Evolutionary conservation across 23 red algal species (phyloP), one percentile per base, ranked within the genome.

Genomic region (Cyanidiococcus yangmingshanensis): DNA sequence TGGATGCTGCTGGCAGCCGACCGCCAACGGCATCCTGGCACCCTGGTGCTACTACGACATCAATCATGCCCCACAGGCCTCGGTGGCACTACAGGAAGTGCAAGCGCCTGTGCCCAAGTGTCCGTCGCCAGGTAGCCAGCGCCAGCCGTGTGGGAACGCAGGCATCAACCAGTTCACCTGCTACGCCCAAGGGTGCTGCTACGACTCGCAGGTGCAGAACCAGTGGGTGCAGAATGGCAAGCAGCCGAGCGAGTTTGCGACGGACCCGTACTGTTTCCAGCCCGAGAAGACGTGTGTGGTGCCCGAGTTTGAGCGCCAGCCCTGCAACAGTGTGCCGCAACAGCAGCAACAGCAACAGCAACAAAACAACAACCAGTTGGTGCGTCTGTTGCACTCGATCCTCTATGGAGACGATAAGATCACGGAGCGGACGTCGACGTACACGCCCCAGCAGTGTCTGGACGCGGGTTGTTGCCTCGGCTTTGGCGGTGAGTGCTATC

Each of bases 131-230:
- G 63, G 32, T 3, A 12, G 16, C 12, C 21, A 25, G n/a, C 63
- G 63, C 63, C 63, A 71, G 63, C 63, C 63, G 27, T 71, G 63
- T 29, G 63, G 63, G 16, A 7, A 71, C n/a, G n/a, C 63, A 29
- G 63, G 63, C 27, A 71, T 71, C 63, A 71, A 71, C 63, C 63
- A 35, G n/a, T 71, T 71, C 27, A 71, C 63, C 63, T 71, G 63
- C 63, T 35, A 32, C 27, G 21, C 63, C 63, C 63, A 71, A 29
- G 63, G 63, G 3, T 71, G 63, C 63, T 71, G 63, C 63, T 71
- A 71, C 63, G 63, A 71, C 63, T 25, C 63, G n/a, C n/a, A 25
- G n/a, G 32, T 29, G n/a, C 63, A 71, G n/a, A 71, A 35, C 63
- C n/a, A 25, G n/a, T 71, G 63, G 63, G 63, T 71, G 63, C 63